A percentile compares a stretch with the other conserved stretches of the same genome.
Evolutionary conservation across 306 rosid species (phyloP).

Genomic region (Castanopsis chinensis): DNA sequence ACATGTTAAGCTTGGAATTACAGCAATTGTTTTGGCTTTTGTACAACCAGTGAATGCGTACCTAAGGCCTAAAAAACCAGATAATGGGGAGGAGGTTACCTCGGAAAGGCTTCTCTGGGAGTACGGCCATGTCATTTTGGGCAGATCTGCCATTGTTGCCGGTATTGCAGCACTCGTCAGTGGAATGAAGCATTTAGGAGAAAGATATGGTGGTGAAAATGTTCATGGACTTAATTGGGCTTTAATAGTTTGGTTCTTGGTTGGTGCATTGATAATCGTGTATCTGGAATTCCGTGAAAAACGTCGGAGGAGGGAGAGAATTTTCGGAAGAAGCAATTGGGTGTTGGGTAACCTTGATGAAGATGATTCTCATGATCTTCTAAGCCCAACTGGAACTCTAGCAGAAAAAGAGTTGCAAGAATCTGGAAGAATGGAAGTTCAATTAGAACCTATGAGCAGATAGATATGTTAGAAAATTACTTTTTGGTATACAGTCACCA

Average conservation of each 20-base stretch:
- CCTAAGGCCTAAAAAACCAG: conserved; percentile 56
- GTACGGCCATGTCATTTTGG: conserved; percentile 63
- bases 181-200: conserved; percentile 90
- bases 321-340: conserved; percentile 73
- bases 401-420: conserved; percentile 46
- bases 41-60: conserved; percentile 71
- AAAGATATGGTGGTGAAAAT: conserved; percentile 65
- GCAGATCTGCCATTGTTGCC: conserved; percentile 62
- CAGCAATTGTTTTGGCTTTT: conserved; percentile 66
- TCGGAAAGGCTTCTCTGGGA: conserved; percentile 73
- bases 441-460: conserved; percentile 78
- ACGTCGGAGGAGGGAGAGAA: conserved; percentile 37
- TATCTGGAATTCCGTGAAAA: conserved; percentile 63
- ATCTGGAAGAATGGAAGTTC: conserved; percentile 78
- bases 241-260: conserved; percentile 64
- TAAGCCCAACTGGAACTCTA: conserved; percentile 42
- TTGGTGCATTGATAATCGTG: conserved; percentile 44
- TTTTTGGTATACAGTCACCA: conserved; percentile 17
- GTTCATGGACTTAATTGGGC: conserved; percentile 74
- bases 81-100: conserved; percentile 54
- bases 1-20: conserved; percentile 75
- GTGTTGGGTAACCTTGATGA: conserved; percentile 78
- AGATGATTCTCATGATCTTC: conserved; percentile 80
- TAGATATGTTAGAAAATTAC: conserved; percentile 28
- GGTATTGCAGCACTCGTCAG: conserved; percentile 78